Evolutionary conservation across 768 basidiomycete genomes (phyloP).

Genomic region (Harrya chromipes): DNA sequence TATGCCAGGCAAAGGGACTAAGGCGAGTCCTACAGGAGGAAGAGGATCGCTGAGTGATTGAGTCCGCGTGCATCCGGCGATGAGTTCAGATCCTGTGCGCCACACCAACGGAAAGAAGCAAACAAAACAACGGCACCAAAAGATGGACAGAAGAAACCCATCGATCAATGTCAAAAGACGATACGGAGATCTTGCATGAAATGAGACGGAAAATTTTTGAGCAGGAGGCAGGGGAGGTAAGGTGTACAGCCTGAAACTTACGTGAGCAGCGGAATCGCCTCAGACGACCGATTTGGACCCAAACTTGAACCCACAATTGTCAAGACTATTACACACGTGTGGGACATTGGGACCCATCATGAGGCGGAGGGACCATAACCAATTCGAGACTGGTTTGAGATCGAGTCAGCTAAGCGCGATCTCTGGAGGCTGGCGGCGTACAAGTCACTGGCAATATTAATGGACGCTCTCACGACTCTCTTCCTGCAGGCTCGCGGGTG

Average conservation of each 20-base stretch:
- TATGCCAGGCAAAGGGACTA: conserved; percentile 5
- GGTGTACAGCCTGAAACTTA: conserved; percentile 22
- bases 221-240: conserved; percentile 14
- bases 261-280: conserved; percentile 30
- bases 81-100: conserved; percentile 19
- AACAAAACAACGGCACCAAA: conserved; percentile 11
- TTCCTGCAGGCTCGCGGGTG: conserved; percentile 1
- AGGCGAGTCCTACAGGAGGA: conserved; percentile 4
- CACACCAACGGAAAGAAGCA: conserved; percentile 12
- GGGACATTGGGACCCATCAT: background rate
- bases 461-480: conserved; percentile 2
- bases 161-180: conserved; percentile 14
- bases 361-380: background rate
- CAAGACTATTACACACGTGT: background rate
- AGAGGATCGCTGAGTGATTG: conserved; percentile 27
- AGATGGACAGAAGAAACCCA: conserved; percentile 9
- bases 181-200: conserved; percentile 13
- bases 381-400: background rate
- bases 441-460: background rate
- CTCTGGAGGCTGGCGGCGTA: background rate
- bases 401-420: background rate
- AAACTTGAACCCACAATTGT: background rate
- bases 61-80: conserved; percentile 24
- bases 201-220: conserved; percentile 15
- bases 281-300: conserved; percentile 14